A percentile compares a stretch with the other conserved stretches of the same genome.
Conservation (phyloP, 495 filamentous ascomycete species). For the Lindgomyces ingoldianus region DNA sequence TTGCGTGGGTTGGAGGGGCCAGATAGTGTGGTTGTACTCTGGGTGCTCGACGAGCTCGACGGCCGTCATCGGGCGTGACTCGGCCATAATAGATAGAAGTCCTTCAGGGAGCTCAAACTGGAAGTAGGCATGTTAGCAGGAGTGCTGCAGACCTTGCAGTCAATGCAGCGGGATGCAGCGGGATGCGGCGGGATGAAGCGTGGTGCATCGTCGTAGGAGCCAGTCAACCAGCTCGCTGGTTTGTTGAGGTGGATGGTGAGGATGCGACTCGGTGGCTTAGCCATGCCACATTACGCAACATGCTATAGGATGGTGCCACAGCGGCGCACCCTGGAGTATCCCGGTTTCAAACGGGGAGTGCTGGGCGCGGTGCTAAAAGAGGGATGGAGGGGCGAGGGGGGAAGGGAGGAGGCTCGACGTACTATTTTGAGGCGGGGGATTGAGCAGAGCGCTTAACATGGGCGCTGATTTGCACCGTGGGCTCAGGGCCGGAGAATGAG, state of each 20-base stretch:
- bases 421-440: conserved; percentile 18
- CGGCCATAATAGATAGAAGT: conserved; percentile 10
- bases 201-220: background rate
- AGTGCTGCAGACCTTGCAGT: conserved; percentile 8
- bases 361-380: conserved; percentile 15
- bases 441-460: conserved; percentile 18
- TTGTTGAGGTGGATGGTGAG: background rate
- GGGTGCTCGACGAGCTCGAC: conserved; percentile 53
- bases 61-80: conserved; percentile 17
- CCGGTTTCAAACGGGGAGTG: conserved; percentile 22
- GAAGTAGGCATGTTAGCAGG: conserved; percentile 7
- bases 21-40: conserved; percentile 56
- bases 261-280: conserved; percentile 17
- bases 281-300: conserved; percentile 3
- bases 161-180: conserved; percentile 12
- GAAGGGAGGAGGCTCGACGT: background rate
- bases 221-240: no score
- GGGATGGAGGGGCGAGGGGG: conserved; percentile 4
- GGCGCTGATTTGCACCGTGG: background rate
- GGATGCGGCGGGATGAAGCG: background rate
- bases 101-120: background rate
- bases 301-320: conserved; percentile 18
- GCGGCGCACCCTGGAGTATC: conserved; percentile 4
- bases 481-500: background rate
- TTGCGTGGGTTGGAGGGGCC: conserved; percentile 62